phyloP scores from a whole-genome alignment of 306 rosid genomes.

The Phaseolus lunatus region DNA sequence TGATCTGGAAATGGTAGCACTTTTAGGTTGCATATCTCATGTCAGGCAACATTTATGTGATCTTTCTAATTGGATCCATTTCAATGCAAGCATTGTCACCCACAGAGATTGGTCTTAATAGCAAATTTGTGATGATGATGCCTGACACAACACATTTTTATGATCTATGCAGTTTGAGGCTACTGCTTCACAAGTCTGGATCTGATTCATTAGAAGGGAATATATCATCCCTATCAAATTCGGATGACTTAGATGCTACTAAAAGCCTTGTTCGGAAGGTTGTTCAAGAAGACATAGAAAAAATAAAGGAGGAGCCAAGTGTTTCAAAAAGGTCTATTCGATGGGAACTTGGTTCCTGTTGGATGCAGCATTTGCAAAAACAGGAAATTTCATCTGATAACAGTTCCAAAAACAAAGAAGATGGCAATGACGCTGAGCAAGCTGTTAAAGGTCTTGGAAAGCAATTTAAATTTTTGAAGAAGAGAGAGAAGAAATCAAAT shows the following conservation, averaged over 20 bases:
- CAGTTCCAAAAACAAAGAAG: constrained; percentile 45
- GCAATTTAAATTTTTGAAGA: constrained; percentile 83
- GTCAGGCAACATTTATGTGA: neutral
- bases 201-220: constrained; percentile 55
- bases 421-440: constrained; percentile 60
- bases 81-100: neutral
- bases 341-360: constrained; percentile 98
- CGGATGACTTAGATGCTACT: constrained; percentile 57
- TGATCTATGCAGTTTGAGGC: constrained; percentile 74
- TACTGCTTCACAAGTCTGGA: constrained; percentile 68
- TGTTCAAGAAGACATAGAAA: constrained; percentile 65
- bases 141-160: constrained; percentile 17
- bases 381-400: constrained; percentile 59
- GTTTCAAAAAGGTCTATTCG: constrained; percentile 65
- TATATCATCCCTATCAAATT: constrained; percentile 50
- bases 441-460: constrained; percentile 88
- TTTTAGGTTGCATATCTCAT: neutral
- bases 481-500: constrained; percentile 69
- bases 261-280: constrained; percentile 58
- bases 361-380: constrained; percentile 93
- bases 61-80: neutral
- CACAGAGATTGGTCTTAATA: neutral
- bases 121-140: constrained; percentile 20
- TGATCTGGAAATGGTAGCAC: constrained; percentile 20
- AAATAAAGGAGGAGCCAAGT: constrained; percentile 57